These are phyloP conservation scores for Brassica nigra DNA, from an alignment of 345 rosid genomes.

Conservation along the genomic window DNA sequence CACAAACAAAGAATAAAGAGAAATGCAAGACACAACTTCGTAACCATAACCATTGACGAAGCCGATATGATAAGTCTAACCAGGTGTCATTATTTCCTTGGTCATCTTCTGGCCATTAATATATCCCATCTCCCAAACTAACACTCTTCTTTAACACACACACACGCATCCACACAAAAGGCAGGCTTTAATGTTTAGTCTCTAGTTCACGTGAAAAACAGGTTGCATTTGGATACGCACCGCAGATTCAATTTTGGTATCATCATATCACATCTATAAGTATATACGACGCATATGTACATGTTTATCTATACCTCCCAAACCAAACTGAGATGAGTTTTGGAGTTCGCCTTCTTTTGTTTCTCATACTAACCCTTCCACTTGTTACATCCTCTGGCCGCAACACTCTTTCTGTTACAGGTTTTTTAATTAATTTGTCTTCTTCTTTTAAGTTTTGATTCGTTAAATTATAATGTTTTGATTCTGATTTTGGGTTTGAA, in stretches of 20 bases:
- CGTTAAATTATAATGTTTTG: neutral
- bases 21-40: neutral
- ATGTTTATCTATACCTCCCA: neutral
- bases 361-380: constrained; percentile 27
- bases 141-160: constrained; percentile 17
- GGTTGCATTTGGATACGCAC: constrained; percentile 7
- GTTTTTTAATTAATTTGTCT: neutral
- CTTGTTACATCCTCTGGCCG: constrained; percentile 28
- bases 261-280: constrained; percentile 24
- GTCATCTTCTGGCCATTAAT: constrained; percentile 28
- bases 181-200: constrained; percentile 19
- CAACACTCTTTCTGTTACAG: constrained; percentile 28
- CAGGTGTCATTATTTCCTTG: constrained; percentile 27
- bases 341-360: constrained; percentile 25
- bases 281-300: neutral
- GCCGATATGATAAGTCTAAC: neutral
- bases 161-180: neutral
- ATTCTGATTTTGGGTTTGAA: constrained; percentile 6
- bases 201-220: constrained; percentile 1
- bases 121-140: constrained; percentile 36
- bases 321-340: constrained; percentile 29
- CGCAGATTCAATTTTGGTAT: neutral
- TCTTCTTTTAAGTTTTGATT: neutral
- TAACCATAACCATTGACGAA: neutral
- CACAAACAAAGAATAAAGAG: neutral